Base-by-base conservation (phyloP, 163 green algal genomes). In the Scenedesmus sp. region DNA sequence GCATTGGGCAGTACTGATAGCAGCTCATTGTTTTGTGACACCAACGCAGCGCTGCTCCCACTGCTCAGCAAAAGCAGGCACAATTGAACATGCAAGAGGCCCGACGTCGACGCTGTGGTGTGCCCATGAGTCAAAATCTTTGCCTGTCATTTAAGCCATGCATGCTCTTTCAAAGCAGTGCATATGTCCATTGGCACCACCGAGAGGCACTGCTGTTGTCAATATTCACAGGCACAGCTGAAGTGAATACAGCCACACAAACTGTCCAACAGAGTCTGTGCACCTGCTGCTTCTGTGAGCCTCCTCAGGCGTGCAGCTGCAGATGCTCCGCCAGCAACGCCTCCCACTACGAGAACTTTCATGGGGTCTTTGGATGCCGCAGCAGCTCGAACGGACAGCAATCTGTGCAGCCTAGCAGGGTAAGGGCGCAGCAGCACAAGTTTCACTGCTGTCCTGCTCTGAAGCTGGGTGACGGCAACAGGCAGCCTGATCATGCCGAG, bases 311-410 rank as follows among this genome's bases (percentile, higher is more conserved):
- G 92, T 0, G 94, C 93, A 2, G 94, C 94, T 62, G 87, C 92
- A 46, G 89, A 94, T 3, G 94, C 94, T 23, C 94, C 94, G 0
- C 94, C 93, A 8, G 94, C 94, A 1, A 96, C 94, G 13, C 94
- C 94, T 3, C 93, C 93, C 20, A 96, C 92, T 1, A 96, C 94
- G 0, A 96, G 62, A 9, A 96, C 92, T 18, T 84, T 89, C 70
- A 84, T 89, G 23, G 23, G 54, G 4, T 88, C 76, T 18, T 70
- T 70, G 9, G 62, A 16, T 4, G 12, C 62, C 2, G 8, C 62
- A 70, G 62, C 62, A 70, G 62, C 10, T 70, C 62, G 62, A 18
- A 70, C 62, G 18, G 9, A 70, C 10, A 70, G 62, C 62, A 13
- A 70, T 70, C 62, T 70, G 18, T 23, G 9, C 10, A 70, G 8